A percentile compares a stretch with the other conserved stretches of the same genome.
These are phyloP conservation scores for Chlamydomonas incerta DNA, from an alignment of 139 green algal genomes.

Conservation along the genomic window DNA sequence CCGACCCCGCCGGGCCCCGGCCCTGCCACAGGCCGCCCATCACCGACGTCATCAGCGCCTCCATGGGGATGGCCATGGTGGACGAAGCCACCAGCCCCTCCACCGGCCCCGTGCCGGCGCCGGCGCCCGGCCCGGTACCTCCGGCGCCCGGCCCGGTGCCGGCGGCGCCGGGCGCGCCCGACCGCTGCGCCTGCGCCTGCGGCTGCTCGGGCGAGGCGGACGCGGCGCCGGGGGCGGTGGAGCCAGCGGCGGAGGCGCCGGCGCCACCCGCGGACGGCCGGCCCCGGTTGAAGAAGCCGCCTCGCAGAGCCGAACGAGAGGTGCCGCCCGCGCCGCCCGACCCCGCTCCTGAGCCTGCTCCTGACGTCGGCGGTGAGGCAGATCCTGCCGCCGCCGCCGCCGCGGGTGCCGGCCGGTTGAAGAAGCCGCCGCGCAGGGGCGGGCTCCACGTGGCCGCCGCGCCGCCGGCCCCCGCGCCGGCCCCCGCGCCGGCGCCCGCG, in stretches of 20 bases:
- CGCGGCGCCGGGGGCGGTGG: not conserved
- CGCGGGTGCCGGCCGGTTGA: not conserved
- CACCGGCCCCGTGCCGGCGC: no score
- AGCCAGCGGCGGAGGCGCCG: not conserved
- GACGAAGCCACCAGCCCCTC: no score
- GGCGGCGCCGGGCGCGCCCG: no score
- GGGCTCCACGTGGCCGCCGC: not conserved
- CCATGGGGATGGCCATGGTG: no score
- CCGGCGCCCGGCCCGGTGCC: no score
- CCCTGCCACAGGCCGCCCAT: not conserved
- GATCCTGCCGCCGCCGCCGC: not conserved
- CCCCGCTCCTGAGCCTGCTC: not conserved
- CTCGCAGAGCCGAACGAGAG: constrained; percentile 1
- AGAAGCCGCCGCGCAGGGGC: not conserved
- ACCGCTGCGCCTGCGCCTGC: no score
- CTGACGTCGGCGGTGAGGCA: not conserved
- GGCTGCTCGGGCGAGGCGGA: no score
- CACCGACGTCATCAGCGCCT: no score
- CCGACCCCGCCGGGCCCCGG: not conserved
- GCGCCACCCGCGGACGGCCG: not conserved
- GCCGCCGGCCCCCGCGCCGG: no score
- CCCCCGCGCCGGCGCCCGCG: not conserved
- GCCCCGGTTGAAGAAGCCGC: constrained; percentile 12
- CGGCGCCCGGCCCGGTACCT: no score
- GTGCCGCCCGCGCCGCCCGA: not conserved